Base-by-base conservation (phyloP, 2,329 filamentous ascomycete genomes). In the Chrysosporium queenslandicum region DNA sequence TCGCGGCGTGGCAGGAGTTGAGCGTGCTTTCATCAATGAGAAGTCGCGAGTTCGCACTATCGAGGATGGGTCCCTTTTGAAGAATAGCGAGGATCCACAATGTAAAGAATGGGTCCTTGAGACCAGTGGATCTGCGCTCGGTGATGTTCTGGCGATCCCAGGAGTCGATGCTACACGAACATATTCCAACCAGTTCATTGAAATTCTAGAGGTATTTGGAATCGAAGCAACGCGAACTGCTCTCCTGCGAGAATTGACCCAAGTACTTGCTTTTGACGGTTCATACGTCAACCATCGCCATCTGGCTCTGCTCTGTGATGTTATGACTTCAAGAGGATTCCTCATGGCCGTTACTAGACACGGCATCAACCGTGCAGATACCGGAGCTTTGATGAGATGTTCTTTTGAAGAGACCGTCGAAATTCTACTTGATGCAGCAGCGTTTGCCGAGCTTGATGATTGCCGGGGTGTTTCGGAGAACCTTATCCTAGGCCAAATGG, bases 331-430 rank as follows among this genome's bases (percentile, higher is more conserved):
- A 63, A 82, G 92, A 63, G 92, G 92, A 59, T 85, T 86, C 62
- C 83, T 98, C 63, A 95, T 95, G 69, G 91, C 92, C 12, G 91
- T 98, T 58, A 98, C 92, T 52, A 87, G 92, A 71, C 92, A 98
- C 67, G 92, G 92, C 73, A 98, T 98, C 75, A 98, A 98, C 75
- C 83, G 92, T 63, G 88, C 91, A 23, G 92, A 98, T 66, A 98
- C 94, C 56, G 92, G 92, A 75, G 94, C 92, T 8, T 78, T 98
- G 63, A 98, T 98, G 92, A 86, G 92, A 69, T 98, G 94, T 77
- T 98, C 92, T 1, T 98, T 98, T 72, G 92, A 98, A 72, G 94
- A 98, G 70, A 98, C 92, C 0, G 92, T 98, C 37, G 94, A 98
- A 67, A 98, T 98, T 75, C 76, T 98, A 50, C 81, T 98, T 18